Base-by-base conservation (phyloP, 805 yeast genomes). In the Aciculoconidium aculeatum region DNA sequence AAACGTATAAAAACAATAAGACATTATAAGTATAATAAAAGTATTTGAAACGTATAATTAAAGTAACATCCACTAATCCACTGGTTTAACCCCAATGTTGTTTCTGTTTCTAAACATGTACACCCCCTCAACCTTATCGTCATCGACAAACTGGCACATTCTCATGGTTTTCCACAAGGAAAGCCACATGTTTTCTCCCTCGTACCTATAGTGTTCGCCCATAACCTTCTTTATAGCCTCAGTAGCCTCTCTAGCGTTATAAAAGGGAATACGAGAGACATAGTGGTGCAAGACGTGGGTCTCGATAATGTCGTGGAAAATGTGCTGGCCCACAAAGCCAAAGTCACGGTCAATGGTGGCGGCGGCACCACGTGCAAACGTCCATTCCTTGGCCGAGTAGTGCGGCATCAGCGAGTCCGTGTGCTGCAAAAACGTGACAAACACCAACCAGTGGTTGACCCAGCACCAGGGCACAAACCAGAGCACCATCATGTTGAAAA, bases 391-490 rank as follows among this genome's bases (percentile, higher is more conserved):
- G 35, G 77, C 72, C 36, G 75, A 78, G 61, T 84, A 84, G 57
- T 84, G 94, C 17, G 95, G 88, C 68, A 85, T 68, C 10, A 71
- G 45, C 17, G 84, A 76, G 55, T 81, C 90, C 11, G 92, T 72
- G 62, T 84, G 95, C 58, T 84, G 95, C 47, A 84, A 70, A 56
- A 63, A 85, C 21, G 95, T 84, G 55, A 84, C 81, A 58, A 81
- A 81, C 25, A 85, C 94, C 41, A 84, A 67, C 95, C 95, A 84
- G 63, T 85, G 94, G 73, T 84, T 84, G 41, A 80, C 86, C 60
- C 78, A 78, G 30, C 81, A 42, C 60, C 78, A 84, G 18, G 95
- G 95, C 21, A 84, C 39, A 39, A 78, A 65, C 80, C 86, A 84
- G 67, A 79, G 72, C 41, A 82, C 67, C 32, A 75, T 53, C 37